Conservation (phyloP, 225 moss, liverwort and hornwort genomes). For the Pseudoscleropodium purum region DNA sequence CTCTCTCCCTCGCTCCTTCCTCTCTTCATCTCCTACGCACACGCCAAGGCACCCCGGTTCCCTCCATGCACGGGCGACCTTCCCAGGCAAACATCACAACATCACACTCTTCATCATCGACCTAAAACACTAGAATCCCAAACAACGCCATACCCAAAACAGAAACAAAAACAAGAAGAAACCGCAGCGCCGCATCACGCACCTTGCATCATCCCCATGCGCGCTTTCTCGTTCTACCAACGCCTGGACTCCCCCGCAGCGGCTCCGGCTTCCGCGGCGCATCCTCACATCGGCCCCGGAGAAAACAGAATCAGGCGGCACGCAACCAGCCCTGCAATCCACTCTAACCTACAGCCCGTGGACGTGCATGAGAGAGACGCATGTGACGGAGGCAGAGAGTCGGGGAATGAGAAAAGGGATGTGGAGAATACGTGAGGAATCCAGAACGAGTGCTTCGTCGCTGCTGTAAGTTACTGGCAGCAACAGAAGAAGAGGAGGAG, state of each 20-base stretch:
- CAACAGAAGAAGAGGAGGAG: neutral
- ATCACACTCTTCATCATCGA: neutral
- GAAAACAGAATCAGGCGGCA: neutral
- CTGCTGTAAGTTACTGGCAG: neutral
- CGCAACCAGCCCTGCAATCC: neutral
- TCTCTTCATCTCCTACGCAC: neutral
- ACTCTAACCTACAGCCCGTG: slow-evolving; percentile 3
- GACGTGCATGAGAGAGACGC: neutral
- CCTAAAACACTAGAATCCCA: neutral
- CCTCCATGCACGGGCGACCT: neutral
- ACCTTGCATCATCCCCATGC: neutral
- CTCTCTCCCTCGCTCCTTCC: neutral
- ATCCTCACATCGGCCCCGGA: neutral
- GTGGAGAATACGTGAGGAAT: neutral
- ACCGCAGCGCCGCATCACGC: neutral
- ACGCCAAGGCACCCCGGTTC: neutral
- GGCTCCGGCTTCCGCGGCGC: neutral
- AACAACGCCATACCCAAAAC: neutral
- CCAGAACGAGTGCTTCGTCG: neutral
- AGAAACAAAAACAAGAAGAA: neutral
- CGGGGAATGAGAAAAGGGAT: neutral
- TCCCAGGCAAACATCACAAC: neutral
- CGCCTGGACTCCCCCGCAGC: neutral
- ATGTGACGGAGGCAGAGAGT: neutral
- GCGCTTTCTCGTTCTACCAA: neutral